Evolutionary conservation across 805 yeast species (phyloP).

Genomic region (Pichia gijzeniarum): DNA sequence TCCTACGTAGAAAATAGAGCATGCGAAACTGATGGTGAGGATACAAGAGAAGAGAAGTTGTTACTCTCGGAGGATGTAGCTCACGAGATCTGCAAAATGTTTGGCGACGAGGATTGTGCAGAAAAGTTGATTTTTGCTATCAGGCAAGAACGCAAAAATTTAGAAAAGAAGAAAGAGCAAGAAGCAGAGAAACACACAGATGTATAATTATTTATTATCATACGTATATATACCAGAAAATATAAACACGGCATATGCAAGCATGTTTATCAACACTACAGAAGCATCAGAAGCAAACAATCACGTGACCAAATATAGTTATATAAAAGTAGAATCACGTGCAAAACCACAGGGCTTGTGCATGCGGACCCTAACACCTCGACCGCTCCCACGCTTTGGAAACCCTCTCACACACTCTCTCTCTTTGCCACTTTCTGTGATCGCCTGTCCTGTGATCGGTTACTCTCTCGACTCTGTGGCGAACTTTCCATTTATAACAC

Average conservation of each 20-base stretch:
- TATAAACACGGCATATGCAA: too few species aligned
- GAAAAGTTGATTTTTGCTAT: constrained; percentile 45
- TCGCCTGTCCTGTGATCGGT: background rate
- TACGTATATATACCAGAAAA: background rate
- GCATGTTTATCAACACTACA: too few species aligned
- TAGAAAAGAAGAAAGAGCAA: background rate
- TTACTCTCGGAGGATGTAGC: constrained; percentile 42
- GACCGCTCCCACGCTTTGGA: too few species aligned
- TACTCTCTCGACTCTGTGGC: background rate
- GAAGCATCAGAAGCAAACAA: background rate
- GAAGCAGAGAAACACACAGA: background rate
- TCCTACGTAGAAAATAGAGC: constrained; percentile 9
- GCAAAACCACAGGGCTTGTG: background rate
- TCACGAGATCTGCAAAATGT: constrained; percentile 36
- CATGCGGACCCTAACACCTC: background rate
- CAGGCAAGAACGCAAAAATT: constrained; percentile 40
- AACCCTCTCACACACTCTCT: too few species aligned
- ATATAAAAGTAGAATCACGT: background rate
- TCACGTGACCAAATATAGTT: background rate
- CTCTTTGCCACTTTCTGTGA: too few species aligned
- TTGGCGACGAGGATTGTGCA: constrained; percentile 40
- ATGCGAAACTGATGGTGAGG: constrained; percentile 20
- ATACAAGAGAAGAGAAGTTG: constrained; percentile 28
- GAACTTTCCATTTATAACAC: constrained; percentile 1
- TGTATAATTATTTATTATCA: too few species aligned